Evolutionary conservation across 2,329 filamentous ascomycete species (phyloP).

Genomic region (Samsoniella hepiali): DNA sequence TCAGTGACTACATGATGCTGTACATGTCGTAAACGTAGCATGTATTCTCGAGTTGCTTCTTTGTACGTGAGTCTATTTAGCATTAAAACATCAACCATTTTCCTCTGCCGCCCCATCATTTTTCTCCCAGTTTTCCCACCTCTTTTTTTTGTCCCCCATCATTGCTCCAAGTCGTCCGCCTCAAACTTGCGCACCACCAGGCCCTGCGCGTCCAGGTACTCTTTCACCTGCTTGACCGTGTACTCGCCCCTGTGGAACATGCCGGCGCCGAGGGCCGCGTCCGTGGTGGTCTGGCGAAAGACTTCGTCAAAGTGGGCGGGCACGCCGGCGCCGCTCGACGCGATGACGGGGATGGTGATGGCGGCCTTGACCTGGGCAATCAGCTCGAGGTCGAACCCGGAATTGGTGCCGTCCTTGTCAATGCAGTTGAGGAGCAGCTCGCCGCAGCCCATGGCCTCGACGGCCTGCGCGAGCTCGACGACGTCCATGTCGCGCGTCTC

Average conservation of each 20-base stretch:
- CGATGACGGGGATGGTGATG: conserved; percentile 89
- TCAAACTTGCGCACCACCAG: conserved; percentile 80
- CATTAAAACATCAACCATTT: not conserved
- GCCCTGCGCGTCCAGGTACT: conserved; percentile 67
- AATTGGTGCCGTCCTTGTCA: conserved; percentile 92
- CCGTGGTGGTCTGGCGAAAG: conserved; percentile 78
- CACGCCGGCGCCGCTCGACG: conserved; percentile 85
- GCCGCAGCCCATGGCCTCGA: conserved; percentile 92
- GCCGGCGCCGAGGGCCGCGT: conserved; percentile 90
- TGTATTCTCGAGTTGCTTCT: not conserved
- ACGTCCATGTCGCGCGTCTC: conserved; percentile 95
- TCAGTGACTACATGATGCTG: not conserved
- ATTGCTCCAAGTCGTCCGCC: conserved; percentile 52
- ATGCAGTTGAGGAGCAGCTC: conserved; percentile 98
- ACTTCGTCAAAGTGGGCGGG: conserved; percentile 89
- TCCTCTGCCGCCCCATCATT: not conserved
- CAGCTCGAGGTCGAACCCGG: conserved; percentile 90
- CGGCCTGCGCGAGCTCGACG: conserved; percentile 78
- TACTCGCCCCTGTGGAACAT: conserved; percentile 98
- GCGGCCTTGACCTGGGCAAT: conserved; percentile 84
- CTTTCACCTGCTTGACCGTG: conserved; percentile 91
- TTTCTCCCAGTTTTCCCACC: conserved; percentile 8
- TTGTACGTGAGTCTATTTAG: conserved; percentile 7
- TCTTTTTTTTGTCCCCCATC: conserved; percentile 4
- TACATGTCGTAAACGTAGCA: not conserved